Evolutionary conservation across 1,284 basidiomycete species (phyloP).

Genomic region (Boletellus sp.): DNA sequence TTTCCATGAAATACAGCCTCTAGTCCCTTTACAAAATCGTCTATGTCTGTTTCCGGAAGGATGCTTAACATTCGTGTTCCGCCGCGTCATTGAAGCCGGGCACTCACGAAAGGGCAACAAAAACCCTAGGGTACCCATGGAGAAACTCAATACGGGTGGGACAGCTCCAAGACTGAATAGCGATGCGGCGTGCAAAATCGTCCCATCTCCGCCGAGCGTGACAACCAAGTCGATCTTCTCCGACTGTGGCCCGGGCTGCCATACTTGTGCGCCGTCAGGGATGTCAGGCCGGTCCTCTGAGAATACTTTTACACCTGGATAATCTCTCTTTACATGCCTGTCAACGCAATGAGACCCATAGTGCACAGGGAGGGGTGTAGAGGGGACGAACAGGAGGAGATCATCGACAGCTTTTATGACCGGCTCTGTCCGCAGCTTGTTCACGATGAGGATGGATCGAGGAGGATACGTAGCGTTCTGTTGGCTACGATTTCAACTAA

Average conservation of each 20-base stretch:
- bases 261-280: slow-evolving; percentile 60
- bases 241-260: slow-evolving; percentile 50
- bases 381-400: slow-evolving; percentile 55
- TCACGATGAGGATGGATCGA: slow-evolving; percentile 63
- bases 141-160: slow-evolving; percentile 93
- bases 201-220: slow-evolving; percentile 93
- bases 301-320: slow-evolving; percentile 72
- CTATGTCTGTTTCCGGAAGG: slow-evolving; percentile 56
- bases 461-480: slow-evolving; percentile 24
- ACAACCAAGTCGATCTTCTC: slow-evolving; percentile 82
- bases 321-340: slow-evolving; percentile 62
- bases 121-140: slow-evolving; percentile 94
- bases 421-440: slow-evolving; percentile 71
- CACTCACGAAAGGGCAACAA: slow-evolving; percentile 88
- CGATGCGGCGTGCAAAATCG: slow-evolving; percentile 91
- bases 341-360: slow-evolving; percentile 1
- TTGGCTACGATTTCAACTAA: slow-evolving; percentile 30
- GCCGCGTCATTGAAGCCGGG: not conserved
- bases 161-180: slow-evolving; percentile 87
- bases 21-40: slow-evolving; percentile 77
- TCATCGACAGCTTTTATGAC: slow-evolving; percentile 72
- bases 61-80: slow-evolving; percentile 1
- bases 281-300: slow-evolving; percentile 71
- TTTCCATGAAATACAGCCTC: slow-evolving; percentile 73
- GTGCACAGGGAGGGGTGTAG: not conserved